phyloP scores from a whole-genome alignment of 352 stramenopile genomes.

The Phytophthora crassamura region DNA sequence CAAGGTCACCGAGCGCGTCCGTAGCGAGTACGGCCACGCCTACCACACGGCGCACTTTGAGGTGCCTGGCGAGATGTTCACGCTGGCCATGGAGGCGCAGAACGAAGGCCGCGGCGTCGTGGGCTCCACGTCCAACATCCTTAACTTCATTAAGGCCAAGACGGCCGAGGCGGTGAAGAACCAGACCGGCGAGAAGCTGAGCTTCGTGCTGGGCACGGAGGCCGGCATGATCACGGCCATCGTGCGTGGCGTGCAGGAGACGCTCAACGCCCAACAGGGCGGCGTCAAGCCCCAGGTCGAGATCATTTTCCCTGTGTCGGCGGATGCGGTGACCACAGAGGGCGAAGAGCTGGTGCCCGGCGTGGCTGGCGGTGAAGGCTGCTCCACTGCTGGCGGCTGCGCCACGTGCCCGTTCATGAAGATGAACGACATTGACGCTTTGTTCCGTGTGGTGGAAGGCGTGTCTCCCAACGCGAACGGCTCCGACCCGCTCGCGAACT shows the following conservation, averaged over 20 bases:
- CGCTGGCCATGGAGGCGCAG: conserved; percentile 96
- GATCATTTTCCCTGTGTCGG: conserved; percentile 97
- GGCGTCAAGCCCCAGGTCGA: conserved; percentile 88
- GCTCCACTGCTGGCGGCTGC: conserved; percentile 96
- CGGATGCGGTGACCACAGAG: conserved; percentile 90
- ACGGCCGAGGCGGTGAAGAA: conserved; percentile 85
- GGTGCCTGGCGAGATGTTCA: conserved; percentile 99
- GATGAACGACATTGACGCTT: conserved; percentile 98
- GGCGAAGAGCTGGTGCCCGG: conserved; percentile 88
- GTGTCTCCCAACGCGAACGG: conserved; percentile 43
- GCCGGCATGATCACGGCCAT: conserved; percentile 99
- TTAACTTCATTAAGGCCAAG: conserved; percentile 98
- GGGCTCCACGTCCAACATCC: conserved; percentile 97
- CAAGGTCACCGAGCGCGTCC: conserved; percentile 93
- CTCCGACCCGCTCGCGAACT: conserved; percentile 81
- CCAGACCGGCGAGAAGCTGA: conserved; percentile 76
- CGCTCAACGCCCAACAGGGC: conserved; percentile 49
- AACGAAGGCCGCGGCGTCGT: conserved; percentile 92
- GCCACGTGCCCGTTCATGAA: conserved; percentile 99
- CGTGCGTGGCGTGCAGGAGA: conserved; percentile 93
- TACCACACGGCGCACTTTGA: conserved; percentile 98
- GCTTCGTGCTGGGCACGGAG: conserved; percentile 97
- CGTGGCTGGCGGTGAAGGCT: conserved; percentile 94
- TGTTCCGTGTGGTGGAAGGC: conserved; percentile 91
- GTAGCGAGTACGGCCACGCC: conserved; percentile 91